These are phyloP conservation scores for Solioccasus polychromus DNA, from an alignment of 768 basidiomycete species.

Conservation along the genomic window DNA sequence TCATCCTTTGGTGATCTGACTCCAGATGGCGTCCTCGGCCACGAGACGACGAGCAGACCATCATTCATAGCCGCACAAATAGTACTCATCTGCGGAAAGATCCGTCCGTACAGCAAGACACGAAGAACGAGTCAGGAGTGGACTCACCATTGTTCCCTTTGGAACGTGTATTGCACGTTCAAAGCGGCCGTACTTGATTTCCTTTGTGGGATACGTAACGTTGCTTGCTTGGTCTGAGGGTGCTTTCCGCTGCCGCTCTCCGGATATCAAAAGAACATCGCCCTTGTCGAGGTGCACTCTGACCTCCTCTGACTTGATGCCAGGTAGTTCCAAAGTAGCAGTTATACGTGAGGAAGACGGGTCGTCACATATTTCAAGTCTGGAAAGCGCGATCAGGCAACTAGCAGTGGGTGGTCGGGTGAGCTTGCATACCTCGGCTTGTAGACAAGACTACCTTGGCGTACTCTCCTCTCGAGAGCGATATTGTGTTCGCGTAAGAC, in stretches of 20 bases:
- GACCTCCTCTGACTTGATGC: slow-evolving; percentile 35
- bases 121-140: not conserved
- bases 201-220: slow-evolving; percentile 30
- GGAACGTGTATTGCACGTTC: slow-evolving; percentile 36
- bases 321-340: slow-evolving; percentile 40
- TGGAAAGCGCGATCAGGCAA: slow-evolving; percentile 11
- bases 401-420: not conserved
- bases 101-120: slow-evolving; percentile 1
- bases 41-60: slow-evolving; percentile 38
- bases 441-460: slow-evolving; percentile 30
- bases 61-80: slow-evolving; percentile 39
- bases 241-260: slow-evolving; percentile 28
- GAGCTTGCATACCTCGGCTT: slow-evolving; percentile 27
- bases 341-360: slow-evolving; percentile 29
- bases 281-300: slow-evolving; percentile 32
- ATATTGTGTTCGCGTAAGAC: slow-evolving; percentile 20
- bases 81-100: slow-evolving; percentile 29
- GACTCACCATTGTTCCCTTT: slow-evolving; percentile 34
- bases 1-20: slow-evolving; percentile 11
- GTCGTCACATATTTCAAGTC: slow-evolving; percentile 41
- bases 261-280: slow-evolving; percentile 33
- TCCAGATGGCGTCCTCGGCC: slow-evolving; percentile 32
- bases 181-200: slow-evolving; percentile 41
- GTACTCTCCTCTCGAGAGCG: slow-evolving; percentile 20
- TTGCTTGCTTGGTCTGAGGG: slow-evolving; percentile 16